These are phyloP conservation scores for Gentiana dahurica DNA, from an alignment of 257 asterid genomes.

Conservation along the genomic window DNA sequence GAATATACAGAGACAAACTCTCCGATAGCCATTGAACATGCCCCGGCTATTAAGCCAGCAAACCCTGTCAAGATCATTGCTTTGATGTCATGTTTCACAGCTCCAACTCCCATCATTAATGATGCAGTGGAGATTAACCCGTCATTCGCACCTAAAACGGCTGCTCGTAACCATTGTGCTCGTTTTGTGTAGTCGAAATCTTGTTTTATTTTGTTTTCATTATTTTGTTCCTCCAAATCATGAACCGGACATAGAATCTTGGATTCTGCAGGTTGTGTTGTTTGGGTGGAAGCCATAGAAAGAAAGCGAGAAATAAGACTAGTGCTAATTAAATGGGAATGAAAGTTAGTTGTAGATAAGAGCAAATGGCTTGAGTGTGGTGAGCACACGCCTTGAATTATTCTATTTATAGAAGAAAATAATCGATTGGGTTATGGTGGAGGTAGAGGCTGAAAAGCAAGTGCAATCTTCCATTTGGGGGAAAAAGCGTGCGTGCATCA, in stretches of 20 bases:
- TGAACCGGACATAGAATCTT: slow-evolving; percentile 11
- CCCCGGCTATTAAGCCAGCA: slow-evolving; percentile 77
- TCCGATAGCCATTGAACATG: slow-evolving; percentile 88
- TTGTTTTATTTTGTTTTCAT: slow-evolving; percentile 9
- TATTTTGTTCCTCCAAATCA: slow-evolving; percentile 18
- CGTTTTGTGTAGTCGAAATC: slow-evolving; percentile 64
- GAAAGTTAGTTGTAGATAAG: not conserved
- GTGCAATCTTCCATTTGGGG: not conserved
- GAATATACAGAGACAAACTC: slow-evolving; percentile 76
- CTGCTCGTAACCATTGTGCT: slow-evolving; percentile 88
- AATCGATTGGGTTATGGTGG: not conserved
- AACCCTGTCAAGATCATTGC: slow-evolving; percentile 71
- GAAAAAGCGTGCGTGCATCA: too few species aligned
- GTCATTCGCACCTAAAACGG: slow-evolving; percentile 81
- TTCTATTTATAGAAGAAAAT: slow-evolving; percentile 32
- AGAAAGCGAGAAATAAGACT: not conserved
- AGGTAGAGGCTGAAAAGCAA: slow-evolving; percentile 14
- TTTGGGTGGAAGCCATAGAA: slow-evolving; percentile 31
- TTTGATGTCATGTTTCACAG: slow-evolving; percentile 63
- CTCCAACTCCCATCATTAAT: slow-evolving; percentile 84
- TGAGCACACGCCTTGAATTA: slow-evolving; percentile 31
- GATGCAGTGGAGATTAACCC: slow-evolving; percentile 72
- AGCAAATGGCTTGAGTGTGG: slow-evolving; percentile 23
- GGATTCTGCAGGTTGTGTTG: slow-evolving; percentile 22
- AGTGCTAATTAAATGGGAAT: not conserved